Evolutionary conservation across 192 early-diverging fungal species (phyloP), one percentile per base, ranked within the genome.

Genomic region (Linnemannia zychae): DNA sequence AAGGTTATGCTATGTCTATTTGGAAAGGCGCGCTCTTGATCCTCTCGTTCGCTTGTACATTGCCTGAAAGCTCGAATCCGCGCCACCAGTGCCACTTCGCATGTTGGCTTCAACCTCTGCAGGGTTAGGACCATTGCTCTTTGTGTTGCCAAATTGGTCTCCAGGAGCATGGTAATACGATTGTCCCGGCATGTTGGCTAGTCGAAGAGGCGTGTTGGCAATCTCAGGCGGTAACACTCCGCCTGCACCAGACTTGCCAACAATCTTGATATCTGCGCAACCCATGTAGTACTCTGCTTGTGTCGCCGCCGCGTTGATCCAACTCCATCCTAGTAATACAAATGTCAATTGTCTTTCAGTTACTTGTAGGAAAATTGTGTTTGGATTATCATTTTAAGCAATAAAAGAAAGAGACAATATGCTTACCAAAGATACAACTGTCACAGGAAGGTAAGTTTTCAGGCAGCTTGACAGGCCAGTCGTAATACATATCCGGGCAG

Each of bases 211-310:
- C 5, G 47, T 63, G 44, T 67, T 78, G 7, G 72, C 68, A 24
- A 79, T 65, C 38, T 78, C 77, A 1, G 77, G 37, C 0, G 92
- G 90, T 71, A 89, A 87, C 50, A 81, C 75, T 0, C 79, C 80
- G 6, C 47, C 67, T 1, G 79, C 65, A 22, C 52, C 57, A 63
- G 28, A 63, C 2, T 84, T 78, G 20, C 92, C 91, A 5, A 79
- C 72, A 77, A 95, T 91, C 60, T 90, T 90, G 44, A 96, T 88
- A 84, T 95, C 93, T n/a, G 92, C 94, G 75, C 94, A 95, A 75
- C 93, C 91, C 91, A 92, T 93, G 85, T 95, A 95, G 76, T 90
- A 94, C 87, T 96, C 95, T 49, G 82, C 66, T 57, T 91, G 90
- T 81, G 93, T 93, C 4, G 92, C 93, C 24, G 91, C 80, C 24